These are phyloP conservation scores for Rachicladosporium sp. DNA, from an alignment of 2,329 filamentous ascomycete genomes.

Conservation along the genomic window DNA sequence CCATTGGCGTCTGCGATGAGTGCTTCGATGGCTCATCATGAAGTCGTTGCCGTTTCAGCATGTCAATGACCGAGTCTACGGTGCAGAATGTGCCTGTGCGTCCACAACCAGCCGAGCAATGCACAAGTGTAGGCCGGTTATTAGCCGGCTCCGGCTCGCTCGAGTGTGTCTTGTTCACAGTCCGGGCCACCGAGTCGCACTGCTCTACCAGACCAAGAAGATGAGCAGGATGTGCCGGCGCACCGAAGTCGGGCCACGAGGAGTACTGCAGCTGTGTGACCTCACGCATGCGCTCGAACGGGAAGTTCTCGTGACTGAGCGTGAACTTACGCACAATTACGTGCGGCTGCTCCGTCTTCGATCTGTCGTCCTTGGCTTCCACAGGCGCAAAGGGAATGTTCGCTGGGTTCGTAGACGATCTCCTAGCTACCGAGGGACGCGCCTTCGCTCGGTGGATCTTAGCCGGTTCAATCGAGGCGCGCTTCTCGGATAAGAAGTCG, in stretches of 20 bases:
- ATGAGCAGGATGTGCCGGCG: constrained; percentile 77
- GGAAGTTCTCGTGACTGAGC: constrained; percentile 60
- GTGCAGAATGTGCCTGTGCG: constrained; percentile 95
- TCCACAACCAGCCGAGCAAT: constrained; percentile 92
- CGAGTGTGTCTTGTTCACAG: constrained; percentile 36
- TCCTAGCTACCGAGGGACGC: constrained; percentile 25
- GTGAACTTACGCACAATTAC: constrained; percentile 81
- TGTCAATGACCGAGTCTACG: constrained; percentile 88
- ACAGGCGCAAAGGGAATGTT: constrained; percentile 16
- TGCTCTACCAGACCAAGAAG: constrained; percentile 82
- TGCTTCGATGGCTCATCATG: too few relatives aligned
- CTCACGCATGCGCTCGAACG: constrained; percentile 78
- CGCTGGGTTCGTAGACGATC: constrained; percentile 21
- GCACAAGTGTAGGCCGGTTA: constrained; percentile 68
- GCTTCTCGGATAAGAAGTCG: constrained; percentile 67
- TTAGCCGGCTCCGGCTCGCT: constrained; percentile 44
- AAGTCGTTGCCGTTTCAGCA: constrained; percentile 72
- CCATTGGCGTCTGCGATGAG: constrained; percentile 26
- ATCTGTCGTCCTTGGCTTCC: constrained; percentile 14
- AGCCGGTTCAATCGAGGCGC: constrained; percentile 58
- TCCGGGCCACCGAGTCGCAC: constrained; percentile 57
- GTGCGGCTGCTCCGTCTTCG: constrained; percentile 49
- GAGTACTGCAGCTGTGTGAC: constrained; percentile 91
- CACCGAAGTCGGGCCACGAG: constrained; percentile 95
- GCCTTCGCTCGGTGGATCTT: constrained; percentile 36